Evolutionary conservation across 768 basidiomycete genomes (phyloP), one percentile per base, ranked within the genome.

Genomic region (Lentinula sp.): DNA sequence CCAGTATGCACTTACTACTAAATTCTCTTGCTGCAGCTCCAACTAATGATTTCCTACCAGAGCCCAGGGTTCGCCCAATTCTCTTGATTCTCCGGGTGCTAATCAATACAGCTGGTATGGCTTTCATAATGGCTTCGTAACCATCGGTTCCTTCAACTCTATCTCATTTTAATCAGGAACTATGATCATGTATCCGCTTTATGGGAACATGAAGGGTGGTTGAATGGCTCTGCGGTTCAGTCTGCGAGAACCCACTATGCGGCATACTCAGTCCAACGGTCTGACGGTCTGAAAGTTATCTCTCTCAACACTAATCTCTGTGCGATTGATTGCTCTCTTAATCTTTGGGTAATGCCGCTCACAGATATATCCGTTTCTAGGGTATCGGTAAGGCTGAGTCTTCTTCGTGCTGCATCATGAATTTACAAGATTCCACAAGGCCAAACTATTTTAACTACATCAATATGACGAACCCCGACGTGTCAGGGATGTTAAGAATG

Each of bases 371-470:
- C 4, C 11, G 37, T 9, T 4, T 45, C 32, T 45, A 74, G 74
- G 75, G 71, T 75, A 71, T 58, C 65, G 64, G 72, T 74, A 53
- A 57, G 66, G 59, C 28, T 2, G 11, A 52, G 18, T 21, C 39
- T 46, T 23, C 28, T 61, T 45, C 65, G 60, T 63, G 50, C 5
- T 16, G 21, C 8, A 4, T 49, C 18, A 18, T 56, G 23, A 59
- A 59, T 62, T 39, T 0, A 57, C 53, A 40, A 39, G 6, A 32
- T 13, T 35, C 8, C 21, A 35, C 37, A 34, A 85, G 84, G 53
- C 76, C 84, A 11, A 92, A 92, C 68, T 84, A 81, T 64, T 88
- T 90, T 74, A 88, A 87, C 69, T 92, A 87, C 67, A 85, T 91
- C 73, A 89, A 91, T 65, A 78, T 88, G 67, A 84, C 84, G 23